Base-by-base conservation (phyloP, 345 rosid genomes). In the Citrus hindsii region DNA sequence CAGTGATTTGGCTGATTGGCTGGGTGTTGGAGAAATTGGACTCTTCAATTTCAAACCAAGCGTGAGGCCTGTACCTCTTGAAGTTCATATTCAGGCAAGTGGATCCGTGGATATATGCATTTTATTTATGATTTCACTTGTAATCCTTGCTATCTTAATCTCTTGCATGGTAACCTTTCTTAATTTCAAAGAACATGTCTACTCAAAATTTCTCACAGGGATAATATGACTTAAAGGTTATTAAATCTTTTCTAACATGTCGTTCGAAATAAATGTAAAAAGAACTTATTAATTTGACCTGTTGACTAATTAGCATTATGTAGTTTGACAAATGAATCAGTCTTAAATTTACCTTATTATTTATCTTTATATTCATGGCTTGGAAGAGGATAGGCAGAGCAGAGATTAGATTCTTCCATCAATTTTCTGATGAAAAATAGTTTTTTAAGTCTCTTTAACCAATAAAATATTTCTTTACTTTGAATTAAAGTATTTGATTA, bases 11-110 rank as follows among this genome's bases (percentile, higher is more conserved):
- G 96, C 94, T 81, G 99, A 93, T 86, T 95, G 99, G 99, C 81
- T 95, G 90, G 99, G 98, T 79, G 97, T 95, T 82, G 91, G 87
- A 61, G 99, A 95, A 81, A 83, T 84, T 7, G 98, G 99, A 79
- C 93, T 95, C 76, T 95, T 93, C 92, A 95, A 95, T 83, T 95
- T 95, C 82, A 95, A 95, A 86, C 99, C 98, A 76, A 95, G 99
- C 85, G 99, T 95, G 80, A 89, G 99, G 84, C 99, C 99, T 78
- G 99, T 93, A 58, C 99, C 99, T 25, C 96, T 95, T 78, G 98
- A 93, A 90, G 98, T 95, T 81, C 99, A 95, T 84, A 93, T 95
- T 84, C 99, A 95, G 96, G 99, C 79, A 87, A 92, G 89, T 83
- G 73, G 72, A 76, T 84, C 70, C 75, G 4, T 37, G 16, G 27